phyloP scores from a whole-genome alignment of 176 grass and related monocot genomes.

The Zoysia pacifica region DNA sequence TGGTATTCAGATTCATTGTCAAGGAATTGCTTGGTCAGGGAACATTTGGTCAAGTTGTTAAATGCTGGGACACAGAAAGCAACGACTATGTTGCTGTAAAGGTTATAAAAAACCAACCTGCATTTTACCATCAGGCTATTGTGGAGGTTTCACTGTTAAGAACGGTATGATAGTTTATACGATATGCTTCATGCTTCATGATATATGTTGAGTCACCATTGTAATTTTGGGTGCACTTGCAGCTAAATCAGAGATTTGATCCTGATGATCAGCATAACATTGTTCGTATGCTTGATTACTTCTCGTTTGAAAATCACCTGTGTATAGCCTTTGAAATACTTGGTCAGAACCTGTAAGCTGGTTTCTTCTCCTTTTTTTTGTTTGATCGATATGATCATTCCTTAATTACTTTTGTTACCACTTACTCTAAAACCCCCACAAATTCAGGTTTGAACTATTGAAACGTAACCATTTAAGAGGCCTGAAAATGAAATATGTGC shows the following conservation, averaged over 20 bases:
- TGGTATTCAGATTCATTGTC: conserved; percentile 69
- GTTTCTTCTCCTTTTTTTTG: neutral
- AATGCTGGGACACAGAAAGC: conserved; percentile 83
- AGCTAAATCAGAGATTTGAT: conserved; percentile 91
- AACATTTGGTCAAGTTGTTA: conserved; percentile 95
- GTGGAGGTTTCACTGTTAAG: conserved; percentile 80
- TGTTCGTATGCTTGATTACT: conserved; percentile 92
- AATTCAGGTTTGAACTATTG: conserved; percentile 83
- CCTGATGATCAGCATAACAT: conserved; percentile 93
- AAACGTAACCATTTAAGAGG: conserved; percentile 93
- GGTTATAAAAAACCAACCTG: conserved; percentile 99
- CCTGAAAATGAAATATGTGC: conserved; percentile 72
- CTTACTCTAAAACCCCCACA: conserved; percentile 25
- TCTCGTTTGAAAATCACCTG: conserved; percentile 78
- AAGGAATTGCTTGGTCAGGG: conserved; percentile 99
- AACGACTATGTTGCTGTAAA: conserved; percentile 89
- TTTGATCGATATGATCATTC: neutral
- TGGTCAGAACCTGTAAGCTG: conserved; percentile 89
- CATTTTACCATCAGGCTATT: conserved; percentile 82
- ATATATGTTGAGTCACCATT: conserved; percentile 20
- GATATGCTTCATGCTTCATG: conserved; percentile 20
- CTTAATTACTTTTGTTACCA: conserved; percentile 10
- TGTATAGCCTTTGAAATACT: conserved; percentile 99
- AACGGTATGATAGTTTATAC: conserved; percentile 56
- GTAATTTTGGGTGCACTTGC: conserved; percentile 42